These are phyloP conservation scores for Phytophthora meadii DNA, from an alignment of 352 stramenopile genomes.

Conservation along the genomic window DNA sequence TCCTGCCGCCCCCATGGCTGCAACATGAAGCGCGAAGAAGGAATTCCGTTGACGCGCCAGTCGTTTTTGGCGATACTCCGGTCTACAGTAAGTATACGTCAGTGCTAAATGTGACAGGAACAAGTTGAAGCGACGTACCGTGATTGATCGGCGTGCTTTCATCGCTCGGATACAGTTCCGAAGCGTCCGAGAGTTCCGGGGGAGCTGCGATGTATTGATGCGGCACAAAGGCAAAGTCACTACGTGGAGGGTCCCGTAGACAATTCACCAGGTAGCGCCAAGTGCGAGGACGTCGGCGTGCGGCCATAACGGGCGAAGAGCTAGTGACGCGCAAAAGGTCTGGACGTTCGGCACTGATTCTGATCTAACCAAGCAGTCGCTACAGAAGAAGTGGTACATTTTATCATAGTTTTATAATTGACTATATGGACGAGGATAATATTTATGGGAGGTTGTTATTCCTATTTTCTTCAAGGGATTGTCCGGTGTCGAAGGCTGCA, in stretches of 20 bases:
- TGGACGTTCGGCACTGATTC: neutral
- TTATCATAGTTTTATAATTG: neutral
- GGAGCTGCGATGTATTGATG: constrained; percentile 78
- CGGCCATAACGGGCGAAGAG: constrained; percentile 12
- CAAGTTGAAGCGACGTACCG: constrained; percentile 20
- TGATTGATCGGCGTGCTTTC: constrained; percentile 79
- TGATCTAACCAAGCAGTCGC: constrained; percentile 11
- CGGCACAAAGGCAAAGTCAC: constrained; percentile 84
- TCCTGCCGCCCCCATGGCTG: constrained; percentile 51
- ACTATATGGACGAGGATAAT: neutral
- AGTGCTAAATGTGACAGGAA: constrained; percentile 13
- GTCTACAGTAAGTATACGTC: constrained; percentile 8
- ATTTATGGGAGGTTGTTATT: neutral
- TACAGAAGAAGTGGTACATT: neutral
- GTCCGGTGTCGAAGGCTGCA: no score
- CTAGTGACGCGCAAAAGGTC: neutral
- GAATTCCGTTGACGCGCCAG: constrained; percentile 45
- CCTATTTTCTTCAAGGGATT: neutral
- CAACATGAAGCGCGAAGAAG: constrained; percentile 72
- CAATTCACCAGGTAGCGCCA: constrained; percentile 76
- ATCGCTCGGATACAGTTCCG: constrained; percentile 50
- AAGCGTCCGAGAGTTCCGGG: constrained; percentile 40
- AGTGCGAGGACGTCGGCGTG: constrained; percentile 28
- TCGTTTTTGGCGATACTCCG: constrained; percentile 38
- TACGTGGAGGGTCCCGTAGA: constrained; percentile 70